Conservation (phyloP, 768 basidiomycete genomes). For the Asterophora parasitica region DNA sequence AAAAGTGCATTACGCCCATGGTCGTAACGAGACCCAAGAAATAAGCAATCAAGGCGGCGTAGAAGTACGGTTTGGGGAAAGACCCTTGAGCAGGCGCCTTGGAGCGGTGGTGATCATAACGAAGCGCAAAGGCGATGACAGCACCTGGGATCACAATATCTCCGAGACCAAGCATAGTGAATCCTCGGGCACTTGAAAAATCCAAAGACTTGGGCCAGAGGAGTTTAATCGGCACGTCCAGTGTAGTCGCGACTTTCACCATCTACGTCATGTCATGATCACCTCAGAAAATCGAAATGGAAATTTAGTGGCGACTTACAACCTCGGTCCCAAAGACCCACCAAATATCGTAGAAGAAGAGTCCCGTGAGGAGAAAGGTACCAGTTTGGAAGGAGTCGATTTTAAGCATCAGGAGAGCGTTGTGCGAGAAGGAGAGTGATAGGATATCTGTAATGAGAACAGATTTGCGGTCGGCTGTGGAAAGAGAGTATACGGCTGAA, state of each 20-base stretch:
- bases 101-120: conserved; percentile 68
- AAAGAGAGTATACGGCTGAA: conserved; percentile 57
- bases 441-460: conserved; percentile 74
- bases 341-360: conserved; percentile 93
- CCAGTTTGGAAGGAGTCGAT: conserved; percentile 91
- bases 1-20: conserved; percentile 81
- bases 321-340: conserved; percentile 91
- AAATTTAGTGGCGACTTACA: conserved; percentile 56
- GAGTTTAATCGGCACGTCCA: conserved; percentile 93
- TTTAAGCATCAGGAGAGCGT: conserved; percentile 72
- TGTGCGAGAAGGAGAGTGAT: conserved; percentile 75
- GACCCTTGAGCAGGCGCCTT: conserved; percentile 21
- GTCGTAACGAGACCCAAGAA: conserved; percentile 66
- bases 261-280: conserved; percentile 47
- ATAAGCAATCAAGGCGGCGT: conserved; percentile 65
- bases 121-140: conserved; percentile 80
- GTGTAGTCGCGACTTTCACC: conserved; percentile 85
- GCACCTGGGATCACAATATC: conserved; percentile 68
- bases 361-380: conserved; percentile 69
- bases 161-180: conserved; percentile 89
- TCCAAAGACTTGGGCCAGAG: conserved; percentile 71
- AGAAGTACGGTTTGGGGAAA: conserved; percentile 75
- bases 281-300: no score
- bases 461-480: conserved; percentile 43
- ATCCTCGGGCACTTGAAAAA: conserved; percentile 51